Conservation (phyloP, 2,329 filamentous ascomycete species). For the Fusarium abutilonis region DNA sequence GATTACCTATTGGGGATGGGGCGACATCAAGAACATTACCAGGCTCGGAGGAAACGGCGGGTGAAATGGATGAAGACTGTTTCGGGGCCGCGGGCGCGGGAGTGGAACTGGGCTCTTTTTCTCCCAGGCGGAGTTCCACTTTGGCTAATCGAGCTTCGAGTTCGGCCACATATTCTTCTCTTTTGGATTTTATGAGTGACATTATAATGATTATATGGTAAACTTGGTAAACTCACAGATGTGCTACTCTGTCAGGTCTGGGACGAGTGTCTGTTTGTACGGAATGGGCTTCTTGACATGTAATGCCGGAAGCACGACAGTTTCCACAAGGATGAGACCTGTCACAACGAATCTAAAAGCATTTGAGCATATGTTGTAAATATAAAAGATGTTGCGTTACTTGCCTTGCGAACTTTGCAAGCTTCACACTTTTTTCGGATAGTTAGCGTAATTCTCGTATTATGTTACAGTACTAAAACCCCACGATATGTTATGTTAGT, state of each 20-base stretch:
- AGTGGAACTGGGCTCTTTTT: not conserved
- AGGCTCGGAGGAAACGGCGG: slow-evolving; percentile 5
- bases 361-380: not conserved
- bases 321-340: slow-evolving; percentile 27
- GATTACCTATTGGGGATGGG: not conserved
- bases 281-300: slow-evolving; percentile 26
- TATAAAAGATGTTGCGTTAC: not conserved
- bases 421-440: slow-evolving; percentile 24
- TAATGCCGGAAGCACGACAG: slow-evolving; percentile 26
- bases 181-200: not conserved
- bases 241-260: slow-evolving; percentile 22
- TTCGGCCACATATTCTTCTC: slow-evolving; percentile 24
- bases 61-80: not conserved
- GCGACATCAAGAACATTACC: slow-evolving; percentile 3
- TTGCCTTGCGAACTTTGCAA: slow-evolving; percentile 35
- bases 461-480: not conserved
- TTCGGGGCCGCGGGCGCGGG: not conserved
- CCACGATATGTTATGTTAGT: not conserved
- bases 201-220: accelerated
- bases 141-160: slow-evolving; percentile 25
- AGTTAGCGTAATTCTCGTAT: slow-evolving; percentile 4
- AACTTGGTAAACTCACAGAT: slow-evolving; percentile 10
- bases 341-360: slow-evolving; percentile 27
- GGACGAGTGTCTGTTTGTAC: slow-evolving; percentile 17
- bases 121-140: slow-evolving; percentile 16